These are phyloP conservation scores for Fistulifera pelliculosa DNA, from an alignment of 108 stramenopile species.

Conservation along the genomic window DNA sequence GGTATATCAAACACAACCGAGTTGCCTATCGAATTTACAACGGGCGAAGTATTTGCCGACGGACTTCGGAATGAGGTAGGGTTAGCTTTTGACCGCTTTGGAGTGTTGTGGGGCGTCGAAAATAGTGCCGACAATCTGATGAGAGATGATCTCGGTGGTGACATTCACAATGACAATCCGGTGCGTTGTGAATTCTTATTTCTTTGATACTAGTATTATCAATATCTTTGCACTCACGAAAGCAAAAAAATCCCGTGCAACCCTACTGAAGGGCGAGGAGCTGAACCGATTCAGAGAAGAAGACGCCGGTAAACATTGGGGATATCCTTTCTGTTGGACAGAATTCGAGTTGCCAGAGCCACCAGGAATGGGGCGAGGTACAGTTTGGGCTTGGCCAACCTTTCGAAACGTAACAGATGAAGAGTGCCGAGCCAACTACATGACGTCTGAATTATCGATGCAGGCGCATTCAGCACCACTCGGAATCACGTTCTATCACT, in stretches of 20 bases:
- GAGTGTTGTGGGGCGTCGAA: constrained; percentile 70
- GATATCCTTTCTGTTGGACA: constrained; percentile 72
- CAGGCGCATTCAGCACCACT: constrained; percentile 70
- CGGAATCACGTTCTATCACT: constrained; percentile 66
- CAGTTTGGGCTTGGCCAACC: constrained; percentile 65
- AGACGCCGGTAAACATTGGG: constrained; percentile 44
- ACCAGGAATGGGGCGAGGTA: constrained; percentile 36
- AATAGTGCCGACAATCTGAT: constrained; percentile 57
- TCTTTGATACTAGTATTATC: background rate
- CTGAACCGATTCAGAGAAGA: constrained; percentile 55
- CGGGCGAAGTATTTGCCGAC: constrained; percentile 64
- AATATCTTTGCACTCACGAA: no score
- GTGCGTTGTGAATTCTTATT: background rate
- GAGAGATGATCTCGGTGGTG: constrained; percentile 56
- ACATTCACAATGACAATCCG: constrained; percentile 61
- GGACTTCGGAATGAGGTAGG: constrained; percentile 71
- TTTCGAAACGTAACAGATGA: constrained; percentile 46
- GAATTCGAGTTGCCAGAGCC: constrained; percentile 40
- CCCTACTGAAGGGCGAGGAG: constrained; percentile 34
- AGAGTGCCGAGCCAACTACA: constrained; percentile 42
- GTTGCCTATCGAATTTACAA: constrained; percentile 38
- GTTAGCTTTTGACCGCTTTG: constrained; percentile 56
- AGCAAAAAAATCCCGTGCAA: background rate
- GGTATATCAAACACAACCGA: constrained; percentile 7
- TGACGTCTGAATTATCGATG: constrained; percentile 41